Evolutionary conservation across 2,329 filamentous ascomycete genomes (phyloP).

Genomic region (Cordyceps cateniannulata): DNA sequence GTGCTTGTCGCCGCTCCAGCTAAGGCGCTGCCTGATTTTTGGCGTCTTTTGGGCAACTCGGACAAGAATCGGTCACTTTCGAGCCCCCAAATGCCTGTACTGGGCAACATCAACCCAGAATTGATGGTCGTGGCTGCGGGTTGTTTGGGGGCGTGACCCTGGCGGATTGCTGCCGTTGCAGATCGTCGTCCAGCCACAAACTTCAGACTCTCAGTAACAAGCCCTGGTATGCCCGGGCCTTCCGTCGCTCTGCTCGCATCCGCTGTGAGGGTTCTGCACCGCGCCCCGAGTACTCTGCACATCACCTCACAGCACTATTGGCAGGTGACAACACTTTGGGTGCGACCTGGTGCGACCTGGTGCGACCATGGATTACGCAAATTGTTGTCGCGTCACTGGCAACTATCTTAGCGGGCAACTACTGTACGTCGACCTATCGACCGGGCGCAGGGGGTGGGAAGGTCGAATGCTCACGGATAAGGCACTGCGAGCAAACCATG

Average conservation of each 20-base stretch:
- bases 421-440: neutral
- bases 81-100: neutral
- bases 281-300: neutral
- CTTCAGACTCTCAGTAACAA: neutral
- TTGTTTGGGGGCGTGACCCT: neutral
- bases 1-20: neutral
- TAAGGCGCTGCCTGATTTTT: conserved; percentile 7
- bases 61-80: neutral
- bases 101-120: neutral
- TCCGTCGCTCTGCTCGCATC: neutral
- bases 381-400: neutral
- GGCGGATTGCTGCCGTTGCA: neutral
- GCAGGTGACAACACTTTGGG: neutral
- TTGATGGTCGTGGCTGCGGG: neutral
- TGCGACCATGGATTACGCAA: conserved; percentile 8
- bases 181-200: neutral
- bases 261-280: neutral
- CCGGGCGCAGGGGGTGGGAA: neutral
- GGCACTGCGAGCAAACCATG: neutral
- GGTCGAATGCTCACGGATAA: conserved; percentile 6
- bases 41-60: neutral
- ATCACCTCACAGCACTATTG: neutral
- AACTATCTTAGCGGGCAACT: neutral
- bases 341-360: neutral
- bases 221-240: neutral